Evolutionary conservation across 2,329 filamentous ascomycete species (phyloP).

Genomic region (Keithomyces neogunnii): DNA sequence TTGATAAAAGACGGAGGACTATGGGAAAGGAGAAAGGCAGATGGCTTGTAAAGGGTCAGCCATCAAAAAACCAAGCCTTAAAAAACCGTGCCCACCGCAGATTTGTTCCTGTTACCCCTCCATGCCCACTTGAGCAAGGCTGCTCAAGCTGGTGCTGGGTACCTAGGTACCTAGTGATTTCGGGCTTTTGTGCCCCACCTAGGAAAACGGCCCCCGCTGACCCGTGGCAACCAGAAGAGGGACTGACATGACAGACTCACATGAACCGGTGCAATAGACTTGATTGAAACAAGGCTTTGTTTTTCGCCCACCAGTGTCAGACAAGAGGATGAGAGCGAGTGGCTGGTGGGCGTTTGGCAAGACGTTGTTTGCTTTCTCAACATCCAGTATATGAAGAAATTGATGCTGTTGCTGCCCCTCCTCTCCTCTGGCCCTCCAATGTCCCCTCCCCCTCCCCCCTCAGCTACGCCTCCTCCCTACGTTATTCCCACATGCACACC

Average conservation of each 20-base stretch:
- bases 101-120: constrained; percentile 4
- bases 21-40: neutral
- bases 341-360: too few relatives aligned
- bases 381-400: too few relatives aligned
- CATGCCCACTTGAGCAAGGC: neutral
- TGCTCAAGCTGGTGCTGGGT: too few relatives aligned
- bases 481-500: too few relatives aligned
- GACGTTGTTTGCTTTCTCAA: too few relatives aligned
- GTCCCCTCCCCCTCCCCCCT: too few relatives aligned
- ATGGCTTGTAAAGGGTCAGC: neutral
- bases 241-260: neutral
- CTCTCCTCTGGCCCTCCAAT: too few relatives aligned
- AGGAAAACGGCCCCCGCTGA: neutral
- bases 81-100: constrained; percentile 6
- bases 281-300: neutral
- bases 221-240: neutral
- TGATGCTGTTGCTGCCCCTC: too few relatives aligned
- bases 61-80: neutral
- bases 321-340: too few relatives aligned
- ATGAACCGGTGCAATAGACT: neutral
- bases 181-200: constrained; percentile 1
- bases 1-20: neutral
- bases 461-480: too few relatives aligned
- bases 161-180: neutral
- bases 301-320: too few relatives aligned